Base-by-base conservation (phyloP, 2,329 filamentous ascomycete genomes). In the Helotiales sp. region DNA sequence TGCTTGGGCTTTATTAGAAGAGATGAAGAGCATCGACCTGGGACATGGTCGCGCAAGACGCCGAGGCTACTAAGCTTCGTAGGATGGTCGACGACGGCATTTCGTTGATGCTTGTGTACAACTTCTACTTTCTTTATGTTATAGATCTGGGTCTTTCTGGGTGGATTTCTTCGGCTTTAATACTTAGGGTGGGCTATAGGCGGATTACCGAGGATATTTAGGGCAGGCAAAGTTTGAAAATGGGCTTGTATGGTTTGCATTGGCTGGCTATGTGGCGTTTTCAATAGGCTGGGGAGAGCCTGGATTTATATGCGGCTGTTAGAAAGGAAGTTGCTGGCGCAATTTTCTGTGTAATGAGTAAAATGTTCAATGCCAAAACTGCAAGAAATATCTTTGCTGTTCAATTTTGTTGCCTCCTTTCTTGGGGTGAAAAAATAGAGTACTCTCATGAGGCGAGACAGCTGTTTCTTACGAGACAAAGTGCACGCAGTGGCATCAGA, bases 1-100 rank as follows among this genome's bases (percentile, higher is more conserved):
- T 65, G 82, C 86, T 69, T 83, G 84, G 78, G 87, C 89, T 22
- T 79, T 94, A 61, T 85, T 91, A 78, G 83, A 92, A 70, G 91
- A 94, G 79, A 86, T 94, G 83, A 88, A 85, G 73, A 82, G 83
- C 57, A 90, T 91, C 69, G 87, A 91, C 73, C 85, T 91, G 70
- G 88, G 88, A n/a, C 81, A 81, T 26, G 88, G 87, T 3, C 80
- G 87, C 45, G 72, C 75, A 4, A 71, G 76, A 55, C 71, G 77
- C 49, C 67, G 75, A 22, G 69, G 67, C n/a, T 73, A 74, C 40
- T 61, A 61, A 26, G 49, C 20, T 28, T 34, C 20, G 57, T 58
- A 37, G 6, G 11, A 57, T 52, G 61, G 40, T 54, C 60, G 62
- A 63, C 34, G 47, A 64, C 17, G 47, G 57, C 6, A 40, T 61